A percentile compares a stretch with the other conserved stretches of the same genome.
phyloP scores from a whole-genome alignment of 2,329 filamentous ascomycete species.

The Sporothrix humicola region DNA sequence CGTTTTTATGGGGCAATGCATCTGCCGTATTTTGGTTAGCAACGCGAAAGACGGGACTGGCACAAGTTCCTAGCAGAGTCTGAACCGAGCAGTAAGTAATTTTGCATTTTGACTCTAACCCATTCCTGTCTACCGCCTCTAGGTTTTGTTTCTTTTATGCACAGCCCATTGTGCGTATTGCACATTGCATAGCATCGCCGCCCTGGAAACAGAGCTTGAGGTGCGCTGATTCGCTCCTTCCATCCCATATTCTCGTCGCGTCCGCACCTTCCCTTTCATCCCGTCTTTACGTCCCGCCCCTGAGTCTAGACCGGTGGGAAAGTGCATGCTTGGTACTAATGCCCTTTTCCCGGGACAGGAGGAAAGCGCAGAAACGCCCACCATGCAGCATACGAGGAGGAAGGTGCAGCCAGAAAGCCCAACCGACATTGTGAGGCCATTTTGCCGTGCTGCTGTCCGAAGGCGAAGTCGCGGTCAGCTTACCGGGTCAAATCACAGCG shows the following conservation, averaged over 20 bases:
- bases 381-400: background rate
- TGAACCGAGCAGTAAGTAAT: too few species aligned
- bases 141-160: background rate
- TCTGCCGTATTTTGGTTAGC: background rate
- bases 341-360: background rate
- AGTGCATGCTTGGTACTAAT: background rate
- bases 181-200: background rate
- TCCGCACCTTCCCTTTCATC: background rate
- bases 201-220: background rate
- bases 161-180: background rate
- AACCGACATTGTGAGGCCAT: background rate
- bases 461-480: background rate
- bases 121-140: background rate
- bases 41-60: background rate
- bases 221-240: background rate
- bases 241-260: background rate
- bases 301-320: slow-evolving; percentile 11
- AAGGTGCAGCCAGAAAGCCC: background rate
- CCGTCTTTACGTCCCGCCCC: background rate
- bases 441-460: background rate
- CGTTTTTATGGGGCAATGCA: background rate
- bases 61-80: background rate
- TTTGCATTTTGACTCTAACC: background rate
- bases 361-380: background rate
- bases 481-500: background rate